phyloP scores from a whole-genome alignment of 768 basidiomycete genomes.

The Lactarius tabidus region DNA sequence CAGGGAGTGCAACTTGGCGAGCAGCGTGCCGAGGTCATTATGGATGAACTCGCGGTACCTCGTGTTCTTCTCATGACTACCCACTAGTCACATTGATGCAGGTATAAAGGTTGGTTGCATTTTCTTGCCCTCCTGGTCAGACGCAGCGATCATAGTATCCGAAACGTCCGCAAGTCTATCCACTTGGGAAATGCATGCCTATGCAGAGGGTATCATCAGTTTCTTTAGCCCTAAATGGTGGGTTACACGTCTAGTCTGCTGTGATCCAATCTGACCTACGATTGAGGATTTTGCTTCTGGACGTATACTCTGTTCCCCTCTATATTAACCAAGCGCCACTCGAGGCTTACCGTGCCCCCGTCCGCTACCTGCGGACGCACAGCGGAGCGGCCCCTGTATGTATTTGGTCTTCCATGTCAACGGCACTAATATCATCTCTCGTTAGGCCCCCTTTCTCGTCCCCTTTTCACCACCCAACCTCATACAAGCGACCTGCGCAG shows the following conservation, averaged over 20 bases:
- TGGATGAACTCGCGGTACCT: slow-evolving; percentile 21
- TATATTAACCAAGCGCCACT: slow-evolving; percentile 25
- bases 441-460: slow-evolving; percentile 7
- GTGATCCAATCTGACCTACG: neutral
- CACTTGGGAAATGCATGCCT: slow-evolving; percentile 28
- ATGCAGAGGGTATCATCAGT: slow-evolving; percentile 26
- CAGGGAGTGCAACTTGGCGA: slow-evolving; percentile 26
- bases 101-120: slow-evolving; percentile 23
- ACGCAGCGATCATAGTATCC: slow-evolving; percentile 25
- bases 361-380: slow-evolving; percentile 27
- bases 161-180: slow-evolving; percentile 25
- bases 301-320: slow-evolving; percentile 25
- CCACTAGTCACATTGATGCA: neutral
- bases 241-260: neutral
- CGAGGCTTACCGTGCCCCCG: slow-evolving; percentile 22
- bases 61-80: neutral
- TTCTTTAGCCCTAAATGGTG: slow-evolving; percentile 26
- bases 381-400: slow-evolving; percentile 17
- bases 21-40: slow-evolving; percentile 15
- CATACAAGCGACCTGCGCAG: slow-evolving; percentile 27
- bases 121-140: slow-evolving; percentile 26
- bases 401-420: neutral
- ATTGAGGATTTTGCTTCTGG: slow-evolving; percentile 27
- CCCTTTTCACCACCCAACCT: slow-evolving; percentile 29
- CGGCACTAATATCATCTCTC: slow-evolving; percentile 1